phyloP scores from a whole-genome alignment of 2,329 filamentous ascomycete genomes.

The Pezicula neosporulosa region DNA sequence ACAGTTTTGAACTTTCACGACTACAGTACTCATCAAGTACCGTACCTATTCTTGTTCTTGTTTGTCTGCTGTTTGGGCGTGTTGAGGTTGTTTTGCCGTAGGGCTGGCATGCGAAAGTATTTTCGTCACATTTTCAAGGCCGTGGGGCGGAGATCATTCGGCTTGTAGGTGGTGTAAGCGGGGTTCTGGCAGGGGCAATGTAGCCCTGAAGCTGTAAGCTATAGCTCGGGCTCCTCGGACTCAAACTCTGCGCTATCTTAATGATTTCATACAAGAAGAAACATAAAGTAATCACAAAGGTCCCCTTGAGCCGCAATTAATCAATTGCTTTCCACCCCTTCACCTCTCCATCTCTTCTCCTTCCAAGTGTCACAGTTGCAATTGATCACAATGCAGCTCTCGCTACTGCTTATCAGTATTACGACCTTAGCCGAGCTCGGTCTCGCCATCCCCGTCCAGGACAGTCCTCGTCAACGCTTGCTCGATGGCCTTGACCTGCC shows the following conservation, averaged over 20 bases:
- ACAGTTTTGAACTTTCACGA: too few relatives aligned
- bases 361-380: background rate
- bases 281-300: background rate
- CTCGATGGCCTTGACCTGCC: slow-evolving; percentile 45
- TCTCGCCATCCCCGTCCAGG: slow-evolving; percentile 30
- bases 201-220: background rate
- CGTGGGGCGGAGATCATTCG: background rate
- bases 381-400: slow-evolving; percentile 22
- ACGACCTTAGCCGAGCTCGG: slow-evolving; percentile 18
- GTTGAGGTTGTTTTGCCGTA: too few relatives aligned
- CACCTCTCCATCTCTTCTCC: background rate
- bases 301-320: background rate
- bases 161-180: background rate
- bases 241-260: background rate
- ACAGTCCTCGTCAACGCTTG: slow-evolving; percentile 53
- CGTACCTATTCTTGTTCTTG: background rate
- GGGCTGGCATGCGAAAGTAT: background rate
- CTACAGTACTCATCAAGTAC: background rate
- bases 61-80: too few relatives aligned
- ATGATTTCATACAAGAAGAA: too few relatives aligned
- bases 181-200: background rate
- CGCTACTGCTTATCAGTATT: slow-evolving; percentile 16
- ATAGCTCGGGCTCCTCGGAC: background rate
- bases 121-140: background rate
- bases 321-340: background rate